Conservation (phyloP, 2,329 filamentous ascomycete genomes). For the Phialocephala sp. region DNA sequence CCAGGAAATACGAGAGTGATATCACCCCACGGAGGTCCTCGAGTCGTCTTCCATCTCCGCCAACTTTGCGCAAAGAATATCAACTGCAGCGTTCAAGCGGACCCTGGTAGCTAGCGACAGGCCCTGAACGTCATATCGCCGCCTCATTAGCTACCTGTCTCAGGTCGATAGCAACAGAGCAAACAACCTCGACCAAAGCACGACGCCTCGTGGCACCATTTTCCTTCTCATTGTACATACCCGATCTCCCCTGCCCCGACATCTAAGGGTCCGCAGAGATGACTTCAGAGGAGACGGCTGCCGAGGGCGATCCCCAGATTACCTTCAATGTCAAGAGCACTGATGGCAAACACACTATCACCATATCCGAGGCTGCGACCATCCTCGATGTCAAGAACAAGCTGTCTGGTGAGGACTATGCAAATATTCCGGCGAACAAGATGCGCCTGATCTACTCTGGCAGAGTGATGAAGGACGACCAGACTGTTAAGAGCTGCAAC, state of each 20-base stretch:
- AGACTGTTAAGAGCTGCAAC: conserved; percentile 85
- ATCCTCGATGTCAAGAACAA: conserved; percentile 89
- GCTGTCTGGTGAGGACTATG: conserved; percentile 79
- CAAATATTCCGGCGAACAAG: conserved; percentile 84
- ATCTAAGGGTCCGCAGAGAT: conserved; percentile 31
- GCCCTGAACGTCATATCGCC: conserved; percentile 9
- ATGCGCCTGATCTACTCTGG: conserved; percentile 98
- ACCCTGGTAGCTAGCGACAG: background rate
- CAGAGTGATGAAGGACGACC: conserved; percentile 93
- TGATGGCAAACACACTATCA: conserved; percentile 84
- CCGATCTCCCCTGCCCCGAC: background rate
- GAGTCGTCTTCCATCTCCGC: background rate
- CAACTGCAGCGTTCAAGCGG: background rate
- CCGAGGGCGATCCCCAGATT: conserved; percentile 67
- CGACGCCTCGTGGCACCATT: conserved; percentile 1
- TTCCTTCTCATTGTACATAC: conserved; percentile 1
- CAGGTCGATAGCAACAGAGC: background rate
- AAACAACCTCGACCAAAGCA: background rate
- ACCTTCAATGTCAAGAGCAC: conserved; percentile 99
- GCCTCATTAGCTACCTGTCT: conserved; percentile 8
- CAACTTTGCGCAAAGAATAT: background rate
- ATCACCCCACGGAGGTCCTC: background rate
- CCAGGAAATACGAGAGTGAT: background rate
- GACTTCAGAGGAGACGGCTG: conserved; percentile 59
- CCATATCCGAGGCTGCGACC: conserved; percentile 75